Evolutionary conservation across 2,329 filamentous ascomycete genomes (phyloP).

Genomic region (Acephala macrosclerotiorum): DNA sequence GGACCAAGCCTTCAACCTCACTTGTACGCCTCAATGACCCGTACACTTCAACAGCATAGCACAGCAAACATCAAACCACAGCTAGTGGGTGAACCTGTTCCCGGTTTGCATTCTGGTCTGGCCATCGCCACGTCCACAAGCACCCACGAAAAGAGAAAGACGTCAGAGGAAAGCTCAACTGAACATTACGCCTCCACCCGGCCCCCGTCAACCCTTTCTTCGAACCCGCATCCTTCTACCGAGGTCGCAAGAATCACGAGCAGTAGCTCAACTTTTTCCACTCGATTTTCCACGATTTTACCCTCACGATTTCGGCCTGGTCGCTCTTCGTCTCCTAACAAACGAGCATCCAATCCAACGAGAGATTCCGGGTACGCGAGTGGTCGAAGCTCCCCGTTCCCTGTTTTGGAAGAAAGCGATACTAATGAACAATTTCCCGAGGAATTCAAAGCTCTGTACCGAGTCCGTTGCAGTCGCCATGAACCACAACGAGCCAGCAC

Average conservation of each 20-base stretch:
- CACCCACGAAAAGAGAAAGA: not conserved
- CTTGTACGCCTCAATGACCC: not conserved
- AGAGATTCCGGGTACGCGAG: conserved; percentile 29
- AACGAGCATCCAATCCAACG: conserved; percentile 20
- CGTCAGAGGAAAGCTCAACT: not conserved
- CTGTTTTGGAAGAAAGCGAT: conserved; percentile 10
- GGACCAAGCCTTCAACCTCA: not conserved
- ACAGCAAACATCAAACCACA: not conserved
- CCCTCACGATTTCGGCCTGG: not conserved
- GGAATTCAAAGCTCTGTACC: conserved; percentile 33
- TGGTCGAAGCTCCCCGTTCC: conserved; percentile 20
- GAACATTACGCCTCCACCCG: not conserved
- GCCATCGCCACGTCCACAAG: not conserved
- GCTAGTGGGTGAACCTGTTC: not conserved
- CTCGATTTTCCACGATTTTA: not conserved
- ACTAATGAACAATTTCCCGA: conserved; percentile 17
- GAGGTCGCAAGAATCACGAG: not conserved
- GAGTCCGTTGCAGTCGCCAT: conserved; percentile 26
- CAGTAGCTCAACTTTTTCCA: not conserved
- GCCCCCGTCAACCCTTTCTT: not conserved
- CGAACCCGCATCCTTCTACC: not conserved
- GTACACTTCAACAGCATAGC: not conserved
- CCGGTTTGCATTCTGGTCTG: not conserved
- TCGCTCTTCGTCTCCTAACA: conserved; percentile 16
- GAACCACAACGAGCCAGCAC: conserved; percentile 21